A percentile compares a stretch with the other conserved stretches of the same genome.
These are phyloP conservation scores for Umbelopsis sp. DNA, from an alignment of 192 early-diverging fungal genomes.

Conservation along the genomic window DNA sequence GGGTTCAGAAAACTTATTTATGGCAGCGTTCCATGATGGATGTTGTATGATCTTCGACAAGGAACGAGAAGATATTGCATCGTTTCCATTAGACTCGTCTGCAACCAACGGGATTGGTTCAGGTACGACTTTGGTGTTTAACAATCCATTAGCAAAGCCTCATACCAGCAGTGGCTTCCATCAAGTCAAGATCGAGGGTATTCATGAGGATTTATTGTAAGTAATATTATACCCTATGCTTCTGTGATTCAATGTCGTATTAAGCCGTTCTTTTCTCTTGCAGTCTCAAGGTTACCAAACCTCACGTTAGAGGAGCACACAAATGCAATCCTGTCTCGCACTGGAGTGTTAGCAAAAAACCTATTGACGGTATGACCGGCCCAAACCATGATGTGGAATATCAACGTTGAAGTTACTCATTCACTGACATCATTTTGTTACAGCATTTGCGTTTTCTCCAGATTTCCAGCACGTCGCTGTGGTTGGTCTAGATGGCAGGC, in stretches of 20 bases:
- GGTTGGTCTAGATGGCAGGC: slow-evolving; percentile 74
- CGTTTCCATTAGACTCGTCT: slow-evolving; percentile 32
- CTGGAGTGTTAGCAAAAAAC: slow-evolving; percentile 40
- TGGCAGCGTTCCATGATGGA: slow-evolving; percentile 88
- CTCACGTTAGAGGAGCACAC: neutral
- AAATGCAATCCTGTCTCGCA: slow-evolving; percentile 34
- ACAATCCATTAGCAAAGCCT: neutral
- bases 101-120: neutral
- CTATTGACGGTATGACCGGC: slow-evolving; percentile 33
- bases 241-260: neutral
- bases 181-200: neutral
- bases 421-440: neutral
- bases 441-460: slow-evolving; percentile 85
- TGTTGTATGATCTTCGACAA: slow-evolving; percentile 87
- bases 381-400: too few relatives aligned
- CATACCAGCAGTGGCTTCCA: neutral
- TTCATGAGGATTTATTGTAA: slow-evolving; percentile 10
- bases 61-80: slow-evolving; percentile 77
- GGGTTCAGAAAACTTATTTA: slow-evolving; percentile 81
- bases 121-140: neutral
- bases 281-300: slow-evolving; percentile 4
- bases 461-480: slow-evolving; percentile 86
- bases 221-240: neutral
- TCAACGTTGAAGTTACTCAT: neutral
- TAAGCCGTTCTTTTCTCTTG: neutral